phyloP scores from a whole-genome alignment of 768 basidiomycete species.

The Podaxis rugospora region DNA sequence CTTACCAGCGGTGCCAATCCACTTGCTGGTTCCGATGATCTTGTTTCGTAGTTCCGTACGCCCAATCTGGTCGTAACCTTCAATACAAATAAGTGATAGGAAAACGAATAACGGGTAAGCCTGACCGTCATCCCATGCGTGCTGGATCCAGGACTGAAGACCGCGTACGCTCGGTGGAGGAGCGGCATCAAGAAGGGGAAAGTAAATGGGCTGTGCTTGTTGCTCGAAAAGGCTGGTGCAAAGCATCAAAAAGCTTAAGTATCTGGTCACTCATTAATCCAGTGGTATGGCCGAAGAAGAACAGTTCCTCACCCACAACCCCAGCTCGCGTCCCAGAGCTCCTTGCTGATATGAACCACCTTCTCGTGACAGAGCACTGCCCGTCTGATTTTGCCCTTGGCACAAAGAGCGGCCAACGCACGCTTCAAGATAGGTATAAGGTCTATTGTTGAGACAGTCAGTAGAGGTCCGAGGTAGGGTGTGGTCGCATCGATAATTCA shows the following conservation, averaged over 20 bases:
- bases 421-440: slow-evolving; percentile 60
- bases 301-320: slow-evolving; percentile 58
- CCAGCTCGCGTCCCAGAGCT: slow-evolving; percentile 64
- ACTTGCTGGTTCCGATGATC: slow-evolving; percentile 58
- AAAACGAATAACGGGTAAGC: not conserved
- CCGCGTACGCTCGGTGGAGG: slow-evolving; percentile 65
- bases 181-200: slow-evolving; percentile 51
- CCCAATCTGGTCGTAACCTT: slow-evolving; percentile 64
- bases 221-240: slow-evolving; percentile 73
- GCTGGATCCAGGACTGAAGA: slow-evolving; percentile 75
- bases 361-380: slow-evolving; percentile 63
- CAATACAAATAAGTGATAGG: slow-evolving; percentile 11
- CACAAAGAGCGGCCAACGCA: slow-evolving; percentile 47
- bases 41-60: slow-evolving; percentile 59
- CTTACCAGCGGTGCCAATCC: slow-evolving; percentile 79
- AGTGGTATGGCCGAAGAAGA: not conserved
- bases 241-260: slow-evolving; percentile 80
- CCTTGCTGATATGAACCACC: slow-evolving; percentile 54
- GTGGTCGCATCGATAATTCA: slow-evolving; percentile 17
- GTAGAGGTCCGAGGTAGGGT: not conserved
- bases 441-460: slow-evolving; percentile 31
- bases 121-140: slow-evolving; percentile 71
- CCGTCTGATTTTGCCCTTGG: slow-evolving; percentile 41
- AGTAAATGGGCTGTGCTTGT: slow-evolving; percentile 55
- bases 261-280: slow-evolving; percentile 36